Base-by-base conservation (phyloP, 257 asterid species). In the Nicotiana tabacum region DNA sequence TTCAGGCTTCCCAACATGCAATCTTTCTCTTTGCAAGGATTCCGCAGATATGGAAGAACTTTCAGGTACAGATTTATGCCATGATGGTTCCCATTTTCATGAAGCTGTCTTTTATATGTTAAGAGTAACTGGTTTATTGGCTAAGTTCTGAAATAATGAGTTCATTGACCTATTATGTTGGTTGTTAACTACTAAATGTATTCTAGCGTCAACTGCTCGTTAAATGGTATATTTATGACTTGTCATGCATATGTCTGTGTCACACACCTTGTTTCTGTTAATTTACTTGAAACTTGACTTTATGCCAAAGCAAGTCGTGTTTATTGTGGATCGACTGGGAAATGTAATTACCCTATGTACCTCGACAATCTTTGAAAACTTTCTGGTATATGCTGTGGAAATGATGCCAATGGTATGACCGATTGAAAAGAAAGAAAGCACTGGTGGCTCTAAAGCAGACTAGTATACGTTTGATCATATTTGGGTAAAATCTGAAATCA, bases 1-100 rank as follows among this genome's bases (percentile, higher is more conserved):
- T 60, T 87, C 97, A 96, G 99, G 98, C 97, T 67, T 93, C 94
- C 61, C 99, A 96, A 67, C 98, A 96, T 89, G 99, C 98, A 78
- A 90, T 96, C 48, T 96, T 96, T 88, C 90, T 96, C 93, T 90
- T 82, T 76, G 99, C 99, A 66, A 90, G 98, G 88, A 84, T 96
- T 82, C 99, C 99, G 66, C 99, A 96, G 88, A 96, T 96, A 77
- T 87, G 91, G 91, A 83, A 90, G 84, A 96, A 96, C 89, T 91
- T 89, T 83, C 94, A 96, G 93, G 99, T 94, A 83, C 48, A 46
- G 33, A 80, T 18, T 18, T 2, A 33, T 35, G 33, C 15, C 33
- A 53, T 51, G 78, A 81, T 53, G 77, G 32, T 51, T 66, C 80
- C 11, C 58, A 51, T 18, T 18, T 57, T 57, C 62, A 48, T 27